Conservation (phyloP, 2,329 filamentous ascomycete genomes). For the Nothomitra cinnamomea region DNA sequence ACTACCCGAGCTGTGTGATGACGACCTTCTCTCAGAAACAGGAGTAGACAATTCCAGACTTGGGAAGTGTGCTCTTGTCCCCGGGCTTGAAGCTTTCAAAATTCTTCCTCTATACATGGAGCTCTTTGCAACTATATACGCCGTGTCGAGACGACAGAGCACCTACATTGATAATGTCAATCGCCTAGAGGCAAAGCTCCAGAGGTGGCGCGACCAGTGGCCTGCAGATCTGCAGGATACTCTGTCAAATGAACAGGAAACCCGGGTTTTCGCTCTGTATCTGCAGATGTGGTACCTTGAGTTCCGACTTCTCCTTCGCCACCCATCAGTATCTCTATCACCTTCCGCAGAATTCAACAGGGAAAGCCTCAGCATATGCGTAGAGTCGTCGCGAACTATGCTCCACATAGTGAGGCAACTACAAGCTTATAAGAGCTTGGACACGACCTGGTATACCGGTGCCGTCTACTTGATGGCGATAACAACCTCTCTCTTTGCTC, state of each 20-base stretch:
- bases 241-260: constrained; percentile 24
- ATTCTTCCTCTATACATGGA: constrained; percentile 51
- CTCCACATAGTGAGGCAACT: constrained; percentile 37
- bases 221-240: constrained; percentile 37
- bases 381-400: constrained; percentile 16
- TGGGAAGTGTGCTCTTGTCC: constrained; percentile 47
- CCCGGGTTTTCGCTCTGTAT: constrained; percentile 30
- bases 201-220: constrained; percentile 44
- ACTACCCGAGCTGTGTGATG: constrained; percentile 52
- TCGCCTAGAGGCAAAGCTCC: constrained; percentile 46
- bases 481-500: constrained; percentile 53
- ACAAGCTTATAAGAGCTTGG: constrained; percentile 47
- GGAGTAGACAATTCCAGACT: constrained; percentile 39
- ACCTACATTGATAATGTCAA: constrained; percentile 47
- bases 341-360: constrained; percentile 16
- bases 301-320: constrained; percentile 32
- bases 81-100: constrained; percentile 49
- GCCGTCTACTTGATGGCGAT: constrained; percentile 57
- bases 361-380: constrained; percentile 17
- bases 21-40: constrained; percentile 49
- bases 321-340: constrained; percentile 31
- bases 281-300: constrained; percentile 32
- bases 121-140: constrained; percentile 62
- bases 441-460: constrained; percentile 63
- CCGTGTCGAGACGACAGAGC: constrained; percentile 43